Conservation (phyloP, 495 filamentous ascomycete genomes). For the Podospora fimiseda region DNA sequence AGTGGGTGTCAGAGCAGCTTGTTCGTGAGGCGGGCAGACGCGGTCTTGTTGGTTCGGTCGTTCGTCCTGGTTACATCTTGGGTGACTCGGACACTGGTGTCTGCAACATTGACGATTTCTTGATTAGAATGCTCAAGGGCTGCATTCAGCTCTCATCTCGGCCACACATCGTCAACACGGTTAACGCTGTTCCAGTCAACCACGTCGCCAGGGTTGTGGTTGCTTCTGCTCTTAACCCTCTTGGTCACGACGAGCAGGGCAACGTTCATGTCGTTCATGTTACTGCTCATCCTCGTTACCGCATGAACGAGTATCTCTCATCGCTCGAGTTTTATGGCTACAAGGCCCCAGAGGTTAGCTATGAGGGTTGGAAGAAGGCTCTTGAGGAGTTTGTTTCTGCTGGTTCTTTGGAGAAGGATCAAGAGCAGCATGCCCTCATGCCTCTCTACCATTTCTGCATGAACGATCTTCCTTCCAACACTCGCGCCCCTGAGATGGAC, state of each 20-base stretch:
- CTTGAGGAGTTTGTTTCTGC: constrained; percentile 60
- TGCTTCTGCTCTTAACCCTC: constrained; percentile 59
- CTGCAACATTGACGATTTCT: constrained; percentile 85
- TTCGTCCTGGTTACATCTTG: constrained; percentile 82
- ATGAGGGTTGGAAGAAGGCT: constrained; percentile 47
- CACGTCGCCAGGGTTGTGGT: constrained; percentile 77
- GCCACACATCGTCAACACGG: constrained; percentile 76
- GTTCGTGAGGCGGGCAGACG: constrained; percentile 71
- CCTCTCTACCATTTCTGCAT: constrained; percentile 83
- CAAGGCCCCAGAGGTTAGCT: constrained; percentile 59
- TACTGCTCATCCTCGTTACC: constrained; percentile 72
- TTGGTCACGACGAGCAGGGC: constrained; percentile 35
- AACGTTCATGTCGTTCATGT: constrained; percentile 50
- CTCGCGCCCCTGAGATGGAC: constrained; percentile 74
- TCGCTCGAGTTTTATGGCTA: constrained; percentile 74
- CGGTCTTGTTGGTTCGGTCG: constrained; percentile 67
- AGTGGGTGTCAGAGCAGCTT: constrained; percentile 67
- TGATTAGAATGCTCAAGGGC: constrained; percentile 83
- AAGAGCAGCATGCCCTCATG: constrained; percentile 68
- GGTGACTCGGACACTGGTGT: constrained; percentile 69
- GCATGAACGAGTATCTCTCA: constrained; percentile 70
- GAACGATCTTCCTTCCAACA: constrained; percentile 68
- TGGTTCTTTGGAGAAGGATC: constrained; percentile 42
- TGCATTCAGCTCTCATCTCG: constrained; percentile 70
- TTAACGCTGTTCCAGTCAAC: constrained; percentile 86